Evolutionary conservation across 2,329 filamentous ascomycete genomes (phyloP), one percentile per base, ranked within the genome.

Genomic region (Penicillium frequentans): DNA sequence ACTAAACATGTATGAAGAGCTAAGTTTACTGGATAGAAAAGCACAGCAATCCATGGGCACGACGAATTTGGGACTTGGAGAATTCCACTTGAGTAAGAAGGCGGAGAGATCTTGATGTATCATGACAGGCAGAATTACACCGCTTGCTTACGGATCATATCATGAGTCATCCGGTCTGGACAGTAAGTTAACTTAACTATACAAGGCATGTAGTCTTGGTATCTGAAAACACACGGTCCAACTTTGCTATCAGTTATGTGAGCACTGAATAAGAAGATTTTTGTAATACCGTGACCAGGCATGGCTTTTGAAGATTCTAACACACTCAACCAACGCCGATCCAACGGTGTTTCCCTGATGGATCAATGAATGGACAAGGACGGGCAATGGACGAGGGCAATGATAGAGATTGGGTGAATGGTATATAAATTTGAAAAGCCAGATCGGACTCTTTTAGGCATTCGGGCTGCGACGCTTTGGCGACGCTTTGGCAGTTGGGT

Each of bases 401-500:
- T 14, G 19, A 42, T 23, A 42, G 10, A 23, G 11, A 6, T 42
- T 10, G 31, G 11, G 13, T 16, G 13, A 33, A 33, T 42, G 19
- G 4, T 14, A 42, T 21, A 14, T 7, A 13, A 23, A 9, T 4
- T 14, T 23, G 23, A 14, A 24, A 5, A 42, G 14, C 29, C 44
- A 29, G 24, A 46, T 29, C 1, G 6, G 44, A 29, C 14, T 37
- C 11, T 44, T 39, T 52, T 39, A 53, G 50, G 43, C 42, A 53
- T 37, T 45, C 29, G 46, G 50, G 50, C 50, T 29, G 50, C 31
- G 50, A 45, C 43, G 43, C 50, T 53, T 50, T 57, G 39, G 39
- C 39, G 8, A 42, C 39, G 19, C 10, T 42, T 42, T 42, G 54
- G 53, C 45, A 57, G 62, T 66, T 64, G 64, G 61, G 60, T 60